Base-by-base conservation (phyloP, 2,329 filamentous ascomycete species). In the Chrysoporthe deuterocubensis region DNA sequence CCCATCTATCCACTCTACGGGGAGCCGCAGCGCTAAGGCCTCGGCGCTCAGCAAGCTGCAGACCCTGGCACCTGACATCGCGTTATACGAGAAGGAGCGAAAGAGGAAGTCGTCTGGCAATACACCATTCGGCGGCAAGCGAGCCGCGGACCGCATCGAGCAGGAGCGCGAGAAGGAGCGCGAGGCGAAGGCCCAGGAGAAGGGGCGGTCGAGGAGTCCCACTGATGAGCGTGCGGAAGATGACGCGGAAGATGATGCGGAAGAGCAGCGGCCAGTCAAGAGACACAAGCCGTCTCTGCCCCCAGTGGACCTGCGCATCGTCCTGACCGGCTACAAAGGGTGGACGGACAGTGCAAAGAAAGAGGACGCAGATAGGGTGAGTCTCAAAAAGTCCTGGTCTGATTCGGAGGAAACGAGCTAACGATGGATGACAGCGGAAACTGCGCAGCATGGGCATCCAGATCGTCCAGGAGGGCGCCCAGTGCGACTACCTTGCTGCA, bases 1-100 rank as follows among this genome's bases (percentile, higher is more conserved):
- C 0, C 94, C 94, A 0, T 89, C 89, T 0, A 85, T 81, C 1
- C 72, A 81, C 48, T 87, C 90, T 2, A 92, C 89, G 1, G 89
- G 90, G 37, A 92, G 92, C 71, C 90, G 96, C 66, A 96, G 93
- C 74, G 95, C 96, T 16, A 99, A 98, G 77, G 89, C 91, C 52
- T 91, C 92, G 75, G 96, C 96, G 14, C 81, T 91, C n/a, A 87
- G 89, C 44, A 89, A 88, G 71, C 81, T 98, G 8, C 92, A 96
- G 65, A 86, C 88, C 46, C 83, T 95, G 67, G 94, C 92, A 0
- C 87, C 90, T 0, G 96, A 99, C 75, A 94, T 98, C 74, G 91
- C 90, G 2, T 82, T 96, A 43, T 99, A 96, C 75, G 92, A 98
- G 75, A 97, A 96, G 76, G 96, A 99, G 80, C 93, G 88, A 82